These are phyloP conservation scores for Aspergillus intermedius DNA, from an alignment of 2,329 filamentous ascomycete genomes.

Conservation along the genomic window DNA sequence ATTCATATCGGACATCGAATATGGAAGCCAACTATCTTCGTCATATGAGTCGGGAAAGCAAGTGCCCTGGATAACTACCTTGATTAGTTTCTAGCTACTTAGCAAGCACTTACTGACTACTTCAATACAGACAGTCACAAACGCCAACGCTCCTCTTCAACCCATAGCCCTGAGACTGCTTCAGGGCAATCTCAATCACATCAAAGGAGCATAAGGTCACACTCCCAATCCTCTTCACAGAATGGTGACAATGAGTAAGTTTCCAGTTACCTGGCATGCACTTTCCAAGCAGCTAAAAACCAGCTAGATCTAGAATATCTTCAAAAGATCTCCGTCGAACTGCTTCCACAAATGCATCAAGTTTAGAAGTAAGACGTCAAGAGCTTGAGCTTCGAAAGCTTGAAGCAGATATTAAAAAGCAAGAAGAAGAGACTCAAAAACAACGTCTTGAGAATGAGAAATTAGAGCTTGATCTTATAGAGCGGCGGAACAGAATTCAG, in stretches of 20 bases:
- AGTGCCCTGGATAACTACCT: not conserved
- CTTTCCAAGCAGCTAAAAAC: not conserved
- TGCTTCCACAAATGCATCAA: not conserved
- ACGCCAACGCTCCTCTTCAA: not conserved
- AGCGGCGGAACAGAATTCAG: not conserved
- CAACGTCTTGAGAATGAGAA: not conserved
- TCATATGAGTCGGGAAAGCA: not conserved
- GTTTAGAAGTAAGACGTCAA: not conserved
- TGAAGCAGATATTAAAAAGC: not conserved
- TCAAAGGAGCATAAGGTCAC: too few relatives aligned
- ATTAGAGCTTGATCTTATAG: not conserved
- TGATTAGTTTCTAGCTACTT: not conserved
- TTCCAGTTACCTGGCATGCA: not conserved
- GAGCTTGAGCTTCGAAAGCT: not conserved
- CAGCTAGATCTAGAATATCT: not conserved
- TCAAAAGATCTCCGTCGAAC: not conserved
- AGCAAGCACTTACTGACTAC: not conserved
- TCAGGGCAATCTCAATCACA: not conserved
- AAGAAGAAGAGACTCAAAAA: not conserved
- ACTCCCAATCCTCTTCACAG: too few relatives aligned
- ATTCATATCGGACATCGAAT: not conserved
- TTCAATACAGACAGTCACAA: not conserved
- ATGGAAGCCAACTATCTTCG: not conserved
- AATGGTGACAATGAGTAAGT: not conserved
- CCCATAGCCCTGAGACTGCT: not conserved